Evolutionary conservation across 1,139 yeast genomes (phyloP).

Genomic region (Lodderomyces elongisporus): DNA sequence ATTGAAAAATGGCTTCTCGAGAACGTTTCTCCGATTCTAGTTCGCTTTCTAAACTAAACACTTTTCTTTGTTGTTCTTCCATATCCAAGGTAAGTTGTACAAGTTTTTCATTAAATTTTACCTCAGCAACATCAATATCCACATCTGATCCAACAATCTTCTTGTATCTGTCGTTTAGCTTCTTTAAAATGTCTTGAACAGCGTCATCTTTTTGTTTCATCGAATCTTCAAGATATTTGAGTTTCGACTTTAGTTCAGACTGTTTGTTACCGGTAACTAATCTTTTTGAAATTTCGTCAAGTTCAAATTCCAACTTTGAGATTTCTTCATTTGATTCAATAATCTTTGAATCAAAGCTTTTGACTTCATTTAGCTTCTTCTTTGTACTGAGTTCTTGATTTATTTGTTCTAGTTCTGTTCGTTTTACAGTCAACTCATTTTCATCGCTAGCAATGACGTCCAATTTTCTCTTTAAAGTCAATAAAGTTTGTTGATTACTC

Average conservation of each 20-base stretch:
- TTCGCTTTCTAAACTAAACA: constrained; percentile 9
- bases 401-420: constrained; percentile 29
- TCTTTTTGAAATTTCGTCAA: constrained; percentile 51
- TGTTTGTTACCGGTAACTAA: constrained; percentile 51
- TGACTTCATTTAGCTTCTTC: constrained; percentile 25
- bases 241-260: constrained; percentile 53
- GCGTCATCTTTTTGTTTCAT: constrained; percentile 22
- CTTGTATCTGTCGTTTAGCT: constrained; percentile 7
- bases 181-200: constrained; percentile 10
- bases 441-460: constrained; percentile 34
- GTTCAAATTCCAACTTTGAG: constrained; percentile 41
- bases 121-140: constrained; percentile 19
- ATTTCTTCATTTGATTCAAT: constrained; percentile 35
- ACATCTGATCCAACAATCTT: constrained; percentile 18
- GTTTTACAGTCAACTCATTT: constrained; percentile 25
- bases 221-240: constrained; percentile 40
- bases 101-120: constrained; percentile 14
- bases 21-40: constrained; percentile 9
- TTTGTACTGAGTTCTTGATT: constrained; percentile 24
- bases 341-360: constrained; percentile 32
- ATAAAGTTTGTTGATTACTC: constrained; percentile 26
- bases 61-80: constrained; percentile 10
- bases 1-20: constrained; percentile 7
- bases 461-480: constrained; percentile 30
- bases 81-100: constrained; percentile 9